Base-by-base conservation (phyloP, 2,329 filamentous ascomycete genomes). In the Fusarium protoensiforme region DNA sequence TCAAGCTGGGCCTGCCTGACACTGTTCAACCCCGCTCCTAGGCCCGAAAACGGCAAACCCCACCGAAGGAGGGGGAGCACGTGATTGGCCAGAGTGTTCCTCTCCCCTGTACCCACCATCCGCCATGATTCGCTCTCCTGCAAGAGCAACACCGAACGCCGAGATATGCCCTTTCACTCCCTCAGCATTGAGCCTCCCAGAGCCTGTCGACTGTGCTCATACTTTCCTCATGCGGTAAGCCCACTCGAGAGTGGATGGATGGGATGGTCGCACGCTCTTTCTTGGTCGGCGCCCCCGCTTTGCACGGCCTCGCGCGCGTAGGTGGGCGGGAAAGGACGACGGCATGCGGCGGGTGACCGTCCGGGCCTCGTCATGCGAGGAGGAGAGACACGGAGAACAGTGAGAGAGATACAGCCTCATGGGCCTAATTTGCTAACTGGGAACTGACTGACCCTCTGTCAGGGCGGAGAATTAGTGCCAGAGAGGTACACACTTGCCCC, bases 111-210 rank as follows among this genome's bases (percentile, higher is more conserved):
- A 43, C 36, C 29, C 53, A 61, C 57, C 65, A 61, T 20, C 53
- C 69, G 54, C 66, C 56, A 54, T 60, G 27, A 41, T 62, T 60
- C 48, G 56, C 58, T 64, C 51, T 58, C 69, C 59, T 33, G 53
- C 51, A 68, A 36, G 6, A 51, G 29, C 63, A 71, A 76, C 71
- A 22, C 78, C 78, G 78, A 79, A 79, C 68, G 62, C 78, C 78
- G 78, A 79, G 74, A 78, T 78, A 79, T 77, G 71, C 69, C 78
- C 77, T 64, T 62, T 58, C 54, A 53, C 59, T 64, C 43, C 39
- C 48, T 60, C 64, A 24, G 14, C 65, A 13, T 16, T 51, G 46
- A 53, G 46, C 46, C 46, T 53, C 46, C 11, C 46, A 51, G 24
- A 51, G 46, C 46, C 13, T 14, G 24, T 51, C 16, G 18, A 51